Evolutionary conservation across 2,329 filamentous ascomycete species (phyloP).

Genomic region (Chaetomium olivaceum): DNA sequence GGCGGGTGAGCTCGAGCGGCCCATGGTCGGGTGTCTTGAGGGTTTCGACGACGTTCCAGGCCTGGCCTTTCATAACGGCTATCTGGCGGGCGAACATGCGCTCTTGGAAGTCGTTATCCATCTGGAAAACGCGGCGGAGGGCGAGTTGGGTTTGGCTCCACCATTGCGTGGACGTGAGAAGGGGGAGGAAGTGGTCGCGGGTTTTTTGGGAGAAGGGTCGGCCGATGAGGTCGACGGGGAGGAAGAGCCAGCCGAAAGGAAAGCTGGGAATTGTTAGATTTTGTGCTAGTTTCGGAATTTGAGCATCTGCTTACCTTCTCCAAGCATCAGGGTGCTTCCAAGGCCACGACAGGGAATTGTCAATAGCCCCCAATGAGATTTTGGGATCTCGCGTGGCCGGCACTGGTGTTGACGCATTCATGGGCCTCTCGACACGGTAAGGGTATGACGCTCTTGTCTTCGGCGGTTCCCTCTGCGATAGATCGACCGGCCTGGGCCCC

Average conservation of each 20-base stretch:
- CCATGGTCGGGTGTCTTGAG: constrained; percentile 91
- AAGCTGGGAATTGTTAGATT: constrained; percentile 60
- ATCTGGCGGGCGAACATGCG: constrained; percentile 99
- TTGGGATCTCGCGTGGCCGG: constrained; percentile 51
- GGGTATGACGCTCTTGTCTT: constrained; percentile 57
- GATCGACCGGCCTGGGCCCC: constrained; percentile 63
- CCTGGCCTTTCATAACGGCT: constrained; percentile 98
- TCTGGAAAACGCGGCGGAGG: constrained; percentile 81
- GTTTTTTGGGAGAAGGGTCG: constrained; percentile 95
- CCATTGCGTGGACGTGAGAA: constrained; percentile 93
- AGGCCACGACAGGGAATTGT: constrained; percentile 97
- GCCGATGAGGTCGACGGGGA: constrained; percentile 93
- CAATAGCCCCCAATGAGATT: constrained; percentile 86
- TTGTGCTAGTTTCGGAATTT: not conserved
- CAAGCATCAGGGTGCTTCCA: constrained; percentile 98
- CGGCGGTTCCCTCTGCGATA: constrained; percentile 45
- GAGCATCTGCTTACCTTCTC: constrained; percentile 49
- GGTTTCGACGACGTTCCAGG: constrained; percentile 98
- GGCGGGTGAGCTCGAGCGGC: constrained; percentile 85
- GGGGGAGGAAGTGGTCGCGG: constrained; percentile 89
- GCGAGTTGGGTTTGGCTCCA: constrained; percentile 93
- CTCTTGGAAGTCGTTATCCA: constrained; percentile 95
- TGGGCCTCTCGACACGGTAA: constrained; percentile 78
- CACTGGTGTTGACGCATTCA: constrained; percentile 67
- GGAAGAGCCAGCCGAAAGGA: constrained; percentile 96